phyloP scores from a whole-genome alignment of 2,329 filamentous ascomycete species.

The Neophaeococcomyces mojaviensis region DNA sequence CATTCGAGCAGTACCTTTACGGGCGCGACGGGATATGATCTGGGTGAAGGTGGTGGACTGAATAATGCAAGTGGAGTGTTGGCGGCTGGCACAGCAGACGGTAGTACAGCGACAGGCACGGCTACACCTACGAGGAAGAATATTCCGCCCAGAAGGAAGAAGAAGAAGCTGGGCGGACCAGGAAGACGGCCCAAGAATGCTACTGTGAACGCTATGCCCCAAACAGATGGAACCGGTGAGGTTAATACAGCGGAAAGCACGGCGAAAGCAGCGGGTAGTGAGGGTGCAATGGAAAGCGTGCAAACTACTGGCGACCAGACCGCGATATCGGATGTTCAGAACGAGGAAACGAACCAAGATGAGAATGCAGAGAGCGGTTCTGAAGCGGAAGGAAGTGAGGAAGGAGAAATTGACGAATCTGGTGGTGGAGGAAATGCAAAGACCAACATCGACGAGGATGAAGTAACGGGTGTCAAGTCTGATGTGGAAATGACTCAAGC shows the following conservation, averaged over 20 bases:
- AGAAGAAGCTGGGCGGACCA: constrained; percentile 23
- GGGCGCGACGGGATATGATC: constrained; percentile 14
- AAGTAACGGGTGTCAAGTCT: neutral
- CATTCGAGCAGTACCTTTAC: neutral
- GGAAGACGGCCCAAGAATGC: constrained; percentile 14
- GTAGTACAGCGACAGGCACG: constrained; percentile 7
- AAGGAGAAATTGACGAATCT: constrained; percentile 21
- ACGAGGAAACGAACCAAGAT: constrained; percentile 11
- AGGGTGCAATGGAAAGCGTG: constrained; percentile 4
- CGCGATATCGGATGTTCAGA: constrained; percentile 3
- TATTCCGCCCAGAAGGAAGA: constrained; percentile 21
- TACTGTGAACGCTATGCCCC: neutral
- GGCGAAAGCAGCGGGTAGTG: neutral
- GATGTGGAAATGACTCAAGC: neutral
- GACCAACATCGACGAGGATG: neutral
- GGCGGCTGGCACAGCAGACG: constrained; percentile 1
- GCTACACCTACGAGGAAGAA: constrained; percentile 18
- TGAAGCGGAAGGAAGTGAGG: constrained; percentile 23
- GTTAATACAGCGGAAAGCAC: no score
- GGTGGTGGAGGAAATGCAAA: neutral
- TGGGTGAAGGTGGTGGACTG: constrained; percentile 18
- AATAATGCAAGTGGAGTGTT: constrained; percentile 13
- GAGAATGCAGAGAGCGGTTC: constrained; percentile 8
- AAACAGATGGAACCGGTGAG: constrained; percentile 5
- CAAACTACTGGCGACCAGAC: neutral